A percentile compares a stretch with the other conserved stretches of the same genome.
Conservation (phyloP, 192 early-diverging fungal genomes). For the Coemansia guatemalensis region DNA sequence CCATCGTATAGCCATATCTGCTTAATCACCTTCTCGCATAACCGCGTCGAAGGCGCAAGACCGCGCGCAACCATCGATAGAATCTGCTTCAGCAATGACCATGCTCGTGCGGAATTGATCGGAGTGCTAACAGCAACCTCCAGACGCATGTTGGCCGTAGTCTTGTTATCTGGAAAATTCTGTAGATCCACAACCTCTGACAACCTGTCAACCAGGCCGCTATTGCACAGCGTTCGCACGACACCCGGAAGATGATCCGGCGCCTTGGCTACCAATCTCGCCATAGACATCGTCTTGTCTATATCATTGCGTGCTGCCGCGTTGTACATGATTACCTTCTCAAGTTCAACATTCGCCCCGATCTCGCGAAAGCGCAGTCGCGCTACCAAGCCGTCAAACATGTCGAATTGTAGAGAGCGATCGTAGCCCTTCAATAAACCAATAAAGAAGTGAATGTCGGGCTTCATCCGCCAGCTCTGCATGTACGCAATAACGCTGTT, state of each 20-base stretch:
- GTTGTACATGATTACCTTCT: slow-evolving; percentile 23
- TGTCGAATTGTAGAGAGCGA: slow-evolving; percentile 26
- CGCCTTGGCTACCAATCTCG: neutral
- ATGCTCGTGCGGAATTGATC: neutral
- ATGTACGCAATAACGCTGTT: slow-evolving; percentile 20
- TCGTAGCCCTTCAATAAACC: slow-evolving; percentile 35
- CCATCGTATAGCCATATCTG: slow-evolving; percentile 19
- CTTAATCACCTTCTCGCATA: slow-evolving; percentile 6
- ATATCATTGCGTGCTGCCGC: slow-evolving; percentile 16
- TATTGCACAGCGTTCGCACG: slow-evolving; percentile 17
- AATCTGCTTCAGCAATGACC: slow-evolving; percentile 2
- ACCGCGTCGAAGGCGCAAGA: slow-evolving; percentile 24
- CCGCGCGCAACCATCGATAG: slow-evolving; percentile 20
- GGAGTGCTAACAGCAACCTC: slow-evolving; percentile 15
- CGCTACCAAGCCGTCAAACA: slow-evolving; percentile 38
- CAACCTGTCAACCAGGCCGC: neutral
- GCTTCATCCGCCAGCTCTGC: slow-evolving; percentile 33
- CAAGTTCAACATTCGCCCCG: slow-evolving; percentile 6
- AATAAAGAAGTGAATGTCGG: slow-evolving; percentile 23
- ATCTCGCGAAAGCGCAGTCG: slow-evolving; percentile 16
- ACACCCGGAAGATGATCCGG: slow-evolving; percentile 6
- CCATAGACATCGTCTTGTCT: slow-evolving; percentile 9
- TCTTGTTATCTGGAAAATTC: slow-evolving; percentile 32
- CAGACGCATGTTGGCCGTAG: slow-evolving; percentile 28
- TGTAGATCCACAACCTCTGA: slow-evolving; percentile 7